A percentile compares a stretch with the other conserved stretches of the same genome.
phyloP scores from a whole-genome alignment of 495 filamentous ascomycete genomes.

The Glarea lozoyensis region DNA sequence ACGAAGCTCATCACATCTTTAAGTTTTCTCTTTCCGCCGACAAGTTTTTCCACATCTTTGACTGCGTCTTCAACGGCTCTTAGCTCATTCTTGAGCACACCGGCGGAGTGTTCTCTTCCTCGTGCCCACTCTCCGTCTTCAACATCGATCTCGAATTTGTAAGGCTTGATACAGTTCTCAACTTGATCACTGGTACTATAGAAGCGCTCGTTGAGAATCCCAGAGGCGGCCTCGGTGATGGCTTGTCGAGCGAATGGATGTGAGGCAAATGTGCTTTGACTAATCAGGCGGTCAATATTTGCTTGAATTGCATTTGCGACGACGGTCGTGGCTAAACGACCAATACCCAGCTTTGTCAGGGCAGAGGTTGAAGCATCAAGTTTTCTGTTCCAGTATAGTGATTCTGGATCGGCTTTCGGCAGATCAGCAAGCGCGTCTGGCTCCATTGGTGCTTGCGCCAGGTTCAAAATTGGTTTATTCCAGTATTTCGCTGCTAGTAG shows the following conservation, averaged over 20 bases:
- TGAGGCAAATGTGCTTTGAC: conserved; percentile 69
- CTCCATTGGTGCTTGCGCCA: conserved; percentile 51
- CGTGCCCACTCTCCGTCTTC: conserved; percentile 81
- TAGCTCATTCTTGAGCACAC: conserved; percentile 74
- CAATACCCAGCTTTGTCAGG: conserved; percentile 88
- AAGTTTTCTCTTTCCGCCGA: conserved; percentile 75
- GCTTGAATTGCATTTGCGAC: conserved; percentile 80
- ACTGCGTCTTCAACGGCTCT: conserved; percentile 70
- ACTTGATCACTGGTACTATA: conserved; percentile 96
- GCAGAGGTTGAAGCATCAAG: conserved; percentile 86
- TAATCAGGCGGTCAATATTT: conserved; percentile 71
- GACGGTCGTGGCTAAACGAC: conserved; percentile 82
- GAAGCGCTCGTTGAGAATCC: conserved; percentile 86
- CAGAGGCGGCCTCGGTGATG: conserved; percentile 78
- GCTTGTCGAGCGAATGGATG: conserved; percentile 89
- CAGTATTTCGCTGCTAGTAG: conserved; percentile 92
- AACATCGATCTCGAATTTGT: conserved; percentile 94
- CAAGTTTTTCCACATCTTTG: conserved; percentile 59
- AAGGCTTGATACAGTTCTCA: conserved; percentile 99
- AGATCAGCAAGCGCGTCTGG: conserved; percentile 66
- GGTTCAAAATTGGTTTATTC: conserved; percentile 88
- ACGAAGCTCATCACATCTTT: conserved; percentile 88
- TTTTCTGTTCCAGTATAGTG: conserved; percentile 86
- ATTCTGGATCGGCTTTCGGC: conserved; percentile 73
- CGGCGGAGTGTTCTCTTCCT: conserved; percentile 69